Percentiles rank a stretch among this genome's conserved stretches.
Conservation (phyloP, 306 rosid genomes). For the Ormosia emarginata region DNA sequence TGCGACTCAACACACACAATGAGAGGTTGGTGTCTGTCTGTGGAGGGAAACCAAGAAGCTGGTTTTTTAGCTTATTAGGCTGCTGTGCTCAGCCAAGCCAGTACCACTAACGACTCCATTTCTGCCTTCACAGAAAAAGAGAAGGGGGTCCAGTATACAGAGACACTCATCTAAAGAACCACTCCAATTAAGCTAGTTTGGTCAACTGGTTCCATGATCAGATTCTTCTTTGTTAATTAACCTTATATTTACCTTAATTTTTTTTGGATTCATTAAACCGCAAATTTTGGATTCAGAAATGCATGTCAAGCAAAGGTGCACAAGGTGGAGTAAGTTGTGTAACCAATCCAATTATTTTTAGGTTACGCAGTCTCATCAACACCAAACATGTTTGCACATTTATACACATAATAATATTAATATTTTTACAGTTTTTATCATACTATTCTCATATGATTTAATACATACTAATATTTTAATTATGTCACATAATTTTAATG, state of each 20-base stretch:
- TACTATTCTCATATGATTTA: too few species aligned
- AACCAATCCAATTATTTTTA: conserved; percentile 18
- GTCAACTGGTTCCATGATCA: conserved; percentile 35
- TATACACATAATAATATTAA: too few species aligned
- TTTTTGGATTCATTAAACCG: conserved; percentile 12
- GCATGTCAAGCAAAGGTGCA: conserved; percentile 49
- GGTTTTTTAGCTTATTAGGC: background rate
- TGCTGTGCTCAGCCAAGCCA: background rate
- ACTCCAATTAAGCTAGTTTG: conserved; percentile 27
- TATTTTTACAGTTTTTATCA: too few species aligned
- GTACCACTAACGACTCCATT: conserved; percentile 34
- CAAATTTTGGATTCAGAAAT: conserved; percentile 14
- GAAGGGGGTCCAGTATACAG: background rate
- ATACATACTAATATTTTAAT: too few species aligned
- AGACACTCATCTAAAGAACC: background rate
- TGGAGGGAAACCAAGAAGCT: background rate
- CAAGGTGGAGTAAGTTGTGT: conserved; percentile 27
- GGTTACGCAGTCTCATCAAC: conserved; percentile 40
- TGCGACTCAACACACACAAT: background rate
- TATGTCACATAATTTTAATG: too few species aligned
- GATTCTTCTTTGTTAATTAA: background rate
- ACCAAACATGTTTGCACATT: too few species aligned
- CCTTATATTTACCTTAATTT: background rate
- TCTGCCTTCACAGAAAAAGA: conserved; percentile 8
- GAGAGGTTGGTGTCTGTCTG: background rate